Conservation (phyloP, 2,329 filamentous ascomycete species). For the Lachnellula cervina region DNA sequence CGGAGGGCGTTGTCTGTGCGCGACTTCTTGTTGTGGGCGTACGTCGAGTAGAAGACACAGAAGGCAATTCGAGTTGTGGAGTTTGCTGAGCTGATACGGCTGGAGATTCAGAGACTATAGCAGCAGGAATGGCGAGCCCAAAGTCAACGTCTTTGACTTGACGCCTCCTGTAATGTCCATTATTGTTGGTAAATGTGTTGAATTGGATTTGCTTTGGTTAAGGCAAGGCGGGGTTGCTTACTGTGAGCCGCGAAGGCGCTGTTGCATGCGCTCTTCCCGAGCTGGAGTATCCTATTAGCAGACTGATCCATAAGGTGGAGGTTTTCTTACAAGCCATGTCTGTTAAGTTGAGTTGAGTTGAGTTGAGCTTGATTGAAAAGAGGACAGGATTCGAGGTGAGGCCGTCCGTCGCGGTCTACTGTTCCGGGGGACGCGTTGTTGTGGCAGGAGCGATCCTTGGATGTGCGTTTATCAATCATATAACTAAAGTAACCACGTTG, state of each 20-base stretch:
- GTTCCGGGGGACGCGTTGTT: not conserved
- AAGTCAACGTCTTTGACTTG: constrained; percentile 59
- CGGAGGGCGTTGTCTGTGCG: not conserved
- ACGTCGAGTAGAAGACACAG: constrained; percentile 12
- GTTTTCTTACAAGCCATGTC: constrained; percentile 17
- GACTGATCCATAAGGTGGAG: not conserved
- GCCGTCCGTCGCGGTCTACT: constrained; percentile 1
- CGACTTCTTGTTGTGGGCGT: constrained; percentile 15
- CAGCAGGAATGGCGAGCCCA: constrained; percentile 44
- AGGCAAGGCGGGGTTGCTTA: constrained; percentile 33
- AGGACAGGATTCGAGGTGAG: not conserved
- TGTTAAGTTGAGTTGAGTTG: too few relatives aligned
- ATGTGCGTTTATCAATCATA: too few relatives aligned
- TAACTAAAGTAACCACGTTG: too few relatives aligned
- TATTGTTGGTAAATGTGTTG: constrained; percentile 2
- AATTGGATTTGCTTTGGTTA: not conserved
- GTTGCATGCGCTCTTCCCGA: constrained; percentile 58
- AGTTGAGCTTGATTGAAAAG: not conserved
- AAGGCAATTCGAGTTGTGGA: constrained; percentile 14
- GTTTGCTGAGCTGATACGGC: constrained; percentile 10
- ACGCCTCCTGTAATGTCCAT: constrained; percentile 40
- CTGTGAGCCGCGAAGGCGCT: constrained; percentile 62
- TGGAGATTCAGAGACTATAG: constrained; percentile 10
- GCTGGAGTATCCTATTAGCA: constrained; percentile 32
- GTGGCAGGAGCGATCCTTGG: too few relatives aligned